phyloP scores from a whole-genome alignment of 106 monocot genomes.

The Amphibolis antarctica region DNA sequence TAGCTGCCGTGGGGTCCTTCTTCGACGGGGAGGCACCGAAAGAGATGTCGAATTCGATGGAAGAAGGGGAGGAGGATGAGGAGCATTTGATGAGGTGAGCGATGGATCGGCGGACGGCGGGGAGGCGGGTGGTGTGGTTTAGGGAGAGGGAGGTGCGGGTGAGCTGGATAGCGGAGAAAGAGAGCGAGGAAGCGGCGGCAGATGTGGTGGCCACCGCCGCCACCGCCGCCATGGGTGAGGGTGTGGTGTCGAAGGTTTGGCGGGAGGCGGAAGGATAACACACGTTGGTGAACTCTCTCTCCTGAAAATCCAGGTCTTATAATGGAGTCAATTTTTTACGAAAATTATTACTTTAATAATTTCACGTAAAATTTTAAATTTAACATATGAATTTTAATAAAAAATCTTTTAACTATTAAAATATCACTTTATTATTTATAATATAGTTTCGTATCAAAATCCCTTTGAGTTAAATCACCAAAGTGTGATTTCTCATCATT shows the following conservation, averaged over 20 bases:
- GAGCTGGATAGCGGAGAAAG: background rate
- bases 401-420: no score
- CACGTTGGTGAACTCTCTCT: background rate
- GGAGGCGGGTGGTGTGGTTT: background rate
- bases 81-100: background rate
- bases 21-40: constrained; percentile 26
- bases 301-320: no score
- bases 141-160: background rate
- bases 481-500: no score
- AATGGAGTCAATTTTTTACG: no score
- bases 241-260: no score
- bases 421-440: no score
- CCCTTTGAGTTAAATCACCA: no score
- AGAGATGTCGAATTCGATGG: constrained; percentile 50
- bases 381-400: no score
- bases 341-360: no score
- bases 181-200: background rate
- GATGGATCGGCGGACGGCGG: background rate
- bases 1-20: background rate
- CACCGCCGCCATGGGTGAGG: background rate
- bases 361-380: no score
- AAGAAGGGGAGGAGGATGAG: constrained; percentile 24
- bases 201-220: background rate
- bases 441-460: no score
- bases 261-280: background rate